Base-by-base conservation (phyloP, 352 stramenopile species). In the Pythium dissimile region DNA sequence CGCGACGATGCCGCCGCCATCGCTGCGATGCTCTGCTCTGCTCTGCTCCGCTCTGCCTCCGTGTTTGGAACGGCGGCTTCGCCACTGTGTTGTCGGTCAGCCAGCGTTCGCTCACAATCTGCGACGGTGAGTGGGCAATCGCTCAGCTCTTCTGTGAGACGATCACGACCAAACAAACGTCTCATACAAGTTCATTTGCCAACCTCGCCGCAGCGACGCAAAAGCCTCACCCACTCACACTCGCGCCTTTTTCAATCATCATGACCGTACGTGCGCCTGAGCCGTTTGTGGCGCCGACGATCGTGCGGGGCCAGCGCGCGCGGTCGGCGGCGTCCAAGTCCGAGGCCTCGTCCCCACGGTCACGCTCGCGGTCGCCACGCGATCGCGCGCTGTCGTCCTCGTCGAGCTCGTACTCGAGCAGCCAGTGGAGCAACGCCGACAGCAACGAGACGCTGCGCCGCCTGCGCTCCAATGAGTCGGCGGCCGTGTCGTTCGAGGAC, bases 401-500 rank as follows among this genome's bases (percentile, higher is more conserved):
- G 3, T 49, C 56, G 10, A 71, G 63, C 31, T 42, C 51, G 16
- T 66, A 61, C 47, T 61, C 63, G 9, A 55, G 20, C 42, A 51
- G 42, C 20, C 45, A 32, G 18, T 71, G 63, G 57, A 59, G 51
- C 32, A 66, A 58, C 21, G 56, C 63, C 32, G 56, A 52, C 18
- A 71, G 26, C 39, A 71, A 49, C 37, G 66, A 73, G 39, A 62
- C 61, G 26, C 48, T 70, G 11, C 64, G 67, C 11, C 72, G 78
- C 21, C 49, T 86, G 12, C 60, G 69, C 18, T 72, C 68, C 21
- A 65, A 84, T 16, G 77, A 85, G 37, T 72, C 70, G 0, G 64
- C 67, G 13, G 66, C 28, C 35, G 65, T 84, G 15, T 50, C 73
- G 11, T 53, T 89, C n/a, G 75, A 89, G 28, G 75, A 86, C 44